These are phyloP conservation scores for Thelephora terrestris DNA, from an alignment of 1,284 basidiomycete species.

Conservation along the genomic window DNA sequence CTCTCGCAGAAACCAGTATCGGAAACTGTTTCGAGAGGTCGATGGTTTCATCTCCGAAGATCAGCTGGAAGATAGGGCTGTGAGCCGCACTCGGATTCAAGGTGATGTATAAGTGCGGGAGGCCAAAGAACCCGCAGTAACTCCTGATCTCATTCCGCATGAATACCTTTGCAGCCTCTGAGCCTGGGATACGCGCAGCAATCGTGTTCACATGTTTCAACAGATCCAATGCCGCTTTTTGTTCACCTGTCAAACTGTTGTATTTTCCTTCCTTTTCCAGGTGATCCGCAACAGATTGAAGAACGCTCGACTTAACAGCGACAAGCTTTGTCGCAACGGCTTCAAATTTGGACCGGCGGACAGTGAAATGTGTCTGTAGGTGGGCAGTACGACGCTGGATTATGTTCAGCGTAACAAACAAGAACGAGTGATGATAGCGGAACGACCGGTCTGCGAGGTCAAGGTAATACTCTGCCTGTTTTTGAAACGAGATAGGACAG, in stretches of 20 bases:
- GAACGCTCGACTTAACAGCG: not conserved
- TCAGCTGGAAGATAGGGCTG: conserved; percentile 12
- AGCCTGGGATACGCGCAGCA: conserved; percentile 6
- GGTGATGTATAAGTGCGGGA: conserved; percentile 11
- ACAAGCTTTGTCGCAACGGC: not conserved
- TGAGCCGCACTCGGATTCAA: conserved; percentile 11
- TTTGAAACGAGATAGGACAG: conserved; percentile 3
- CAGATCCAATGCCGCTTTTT: conserved; percentile 3
- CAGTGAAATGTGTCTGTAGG: conserved; percentile 8
- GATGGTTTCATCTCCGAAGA: conserved; percentile 9
- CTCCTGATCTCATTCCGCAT: conserved; percentile 5
- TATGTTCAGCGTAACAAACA: conserved; percentile 12
- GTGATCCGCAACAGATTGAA: not conserved
- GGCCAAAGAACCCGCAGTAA: conserved; percentile 6
- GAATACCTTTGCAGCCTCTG: conserved; percentile 6
- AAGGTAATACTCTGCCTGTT: conserved; percentile 8
- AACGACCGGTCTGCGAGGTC: conserved; percentile 8
- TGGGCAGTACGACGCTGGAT: conserved; percentile 7
- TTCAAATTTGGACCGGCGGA: conserved; percentile 2
- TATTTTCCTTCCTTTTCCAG: conserved; percentile 1
- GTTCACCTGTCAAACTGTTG: not conserved
- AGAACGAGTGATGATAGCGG: conserved; percentile 8
- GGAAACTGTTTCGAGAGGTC: conserved; percentile 8
- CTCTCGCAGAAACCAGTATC: conserved; percentile 1
- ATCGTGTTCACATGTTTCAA: conserved; percentile 8